A percentile compares a stretch with the other conserved stretches of the same genome.
These are phyloP conservation scores for Aspergillus felis DNA, from an alignment of 2,329 filamentous ascomycete genomes.

Conservation along the genomic window DNA sequence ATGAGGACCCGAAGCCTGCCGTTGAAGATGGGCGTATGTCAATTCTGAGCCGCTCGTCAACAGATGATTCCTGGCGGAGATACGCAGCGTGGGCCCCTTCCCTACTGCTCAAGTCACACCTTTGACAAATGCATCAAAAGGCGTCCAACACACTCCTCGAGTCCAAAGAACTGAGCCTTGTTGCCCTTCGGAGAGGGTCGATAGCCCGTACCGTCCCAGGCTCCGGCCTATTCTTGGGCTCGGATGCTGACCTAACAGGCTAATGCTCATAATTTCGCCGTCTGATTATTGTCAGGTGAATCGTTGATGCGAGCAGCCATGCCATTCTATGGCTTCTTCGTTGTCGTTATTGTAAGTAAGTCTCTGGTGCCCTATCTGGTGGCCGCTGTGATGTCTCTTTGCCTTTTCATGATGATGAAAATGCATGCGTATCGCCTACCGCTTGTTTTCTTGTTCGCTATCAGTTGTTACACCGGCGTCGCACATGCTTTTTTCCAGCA, in stretches of 20 bases:
- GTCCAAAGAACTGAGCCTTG: no score
- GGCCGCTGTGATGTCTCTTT: no score
- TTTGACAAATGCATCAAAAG: no score
- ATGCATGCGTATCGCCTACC: no score
- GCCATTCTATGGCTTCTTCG: neutral
- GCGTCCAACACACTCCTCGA: no score
- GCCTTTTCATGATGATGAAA: neutral
- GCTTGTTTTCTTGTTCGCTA: no score
- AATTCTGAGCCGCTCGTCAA: constrained; percentile 54
- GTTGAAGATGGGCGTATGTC: constrained; percentile 51
- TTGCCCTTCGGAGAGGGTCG: no score
- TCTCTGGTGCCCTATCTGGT: neutral
- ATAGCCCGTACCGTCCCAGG: neutral
- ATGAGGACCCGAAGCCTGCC: constrained; percentile 55
- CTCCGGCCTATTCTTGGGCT: constrained; percentile 13
- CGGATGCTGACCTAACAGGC: constrained; percentile 8
- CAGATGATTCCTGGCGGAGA: constrained; percentile 34
- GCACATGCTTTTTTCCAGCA: neutral
- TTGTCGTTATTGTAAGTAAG: constrained; percentile 9
- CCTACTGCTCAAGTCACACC: neutral
- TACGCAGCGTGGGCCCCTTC: constrained; percentile 12
- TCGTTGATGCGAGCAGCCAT: neutral
- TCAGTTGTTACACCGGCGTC: neutral
- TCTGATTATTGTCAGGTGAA: constrained; percentile 20
- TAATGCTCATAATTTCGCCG: constrained; percentile 16